These are phyloP conservation scores for Metschnikowia proteae DNA, from an alignment of 805 yeast genomes.

Conservation along the genomic window DNA sequence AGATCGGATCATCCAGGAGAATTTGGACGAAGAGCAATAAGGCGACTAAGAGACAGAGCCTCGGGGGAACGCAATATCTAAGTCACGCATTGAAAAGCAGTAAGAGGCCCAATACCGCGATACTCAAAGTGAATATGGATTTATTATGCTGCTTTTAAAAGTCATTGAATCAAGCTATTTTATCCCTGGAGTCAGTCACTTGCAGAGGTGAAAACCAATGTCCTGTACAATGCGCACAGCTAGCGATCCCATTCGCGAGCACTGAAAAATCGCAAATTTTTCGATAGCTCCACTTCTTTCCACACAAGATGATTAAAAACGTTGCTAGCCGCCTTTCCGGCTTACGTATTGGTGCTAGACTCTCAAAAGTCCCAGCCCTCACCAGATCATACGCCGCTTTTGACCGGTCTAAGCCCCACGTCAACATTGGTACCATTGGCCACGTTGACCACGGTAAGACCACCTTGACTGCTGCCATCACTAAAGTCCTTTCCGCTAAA, in stretches of 20 bases:
- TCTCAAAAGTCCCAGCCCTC: conserved; percentile 23
- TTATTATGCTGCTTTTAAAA: background rate
- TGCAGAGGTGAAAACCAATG: background rate
- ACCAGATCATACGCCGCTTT: conserved; percentile 61
- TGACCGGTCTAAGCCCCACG: conserved; percentile 94
- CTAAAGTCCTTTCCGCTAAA: conserved; percentile 81
- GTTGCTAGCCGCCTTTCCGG: conserved; percentile 22
- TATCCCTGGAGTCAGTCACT: background rate
- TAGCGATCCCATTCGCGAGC: conserved; percentile 3
- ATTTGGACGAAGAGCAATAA: conserved; percentile 1
- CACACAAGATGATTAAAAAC: conserved; percentile 26
- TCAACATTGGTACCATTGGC: conserved; percentile 96
- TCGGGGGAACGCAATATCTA: too few species aligned
- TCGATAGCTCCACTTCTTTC: background rate
- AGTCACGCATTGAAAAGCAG: too few species aligned
- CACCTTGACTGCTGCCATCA: conserved; percentile 96
- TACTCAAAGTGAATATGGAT: too few species aligned
- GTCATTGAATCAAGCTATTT: background rate
- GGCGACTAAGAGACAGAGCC: background rate
- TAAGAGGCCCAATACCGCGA: too few species aligned
- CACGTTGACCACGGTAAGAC: conserved; percentile 99
- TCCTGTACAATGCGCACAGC: conserved; percentile 3
- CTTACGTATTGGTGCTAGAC: conserved; percentile 26
- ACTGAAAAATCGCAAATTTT: conserved; percentile 5
- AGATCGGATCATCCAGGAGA: conserved; percentile 13